Conservation (phyloP, 441 rosid species). For the Arabidopsis lyrata region DNA sequence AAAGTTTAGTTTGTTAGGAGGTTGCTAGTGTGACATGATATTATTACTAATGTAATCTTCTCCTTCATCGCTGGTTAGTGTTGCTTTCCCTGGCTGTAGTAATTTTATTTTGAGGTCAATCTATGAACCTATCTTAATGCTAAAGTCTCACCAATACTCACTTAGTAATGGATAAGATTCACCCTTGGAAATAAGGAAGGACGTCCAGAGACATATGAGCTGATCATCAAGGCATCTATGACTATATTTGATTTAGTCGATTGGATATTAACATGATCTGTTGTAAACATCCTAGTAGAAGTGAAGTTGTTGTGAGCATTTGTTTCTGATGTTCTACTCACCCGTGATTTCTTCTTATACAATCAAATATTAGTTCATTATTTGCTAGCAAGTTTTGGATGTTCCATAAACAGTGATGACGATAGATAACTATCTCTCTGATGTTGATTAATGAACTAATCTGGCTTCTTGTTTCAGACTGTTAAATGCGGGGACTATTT, state of each 20-base stretch:
- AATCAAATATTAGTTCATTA: neutral
- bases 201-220: neutral
- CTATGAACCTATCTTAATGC: neutral
- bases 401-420: neutral
- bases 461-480: constrained; percentile 50
- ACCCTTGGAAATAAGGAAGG: neutral
- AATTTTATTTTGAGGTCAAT: neutral
- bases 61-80: neutral
- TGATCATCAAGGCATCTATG: constrained; percentile 6
- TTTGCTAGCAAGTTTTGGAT: neutral
- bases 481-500: constrained; percentile 88
- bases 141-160: constrained; percentile 17
- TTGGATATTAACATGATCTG: neutral
- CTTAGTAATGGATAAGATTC: neutral
- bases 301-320: constrained; percentile 18
- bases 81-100: neutral
- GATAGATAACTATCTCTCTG: neutral
- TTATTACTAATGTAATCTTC: neutral
- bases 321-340: constrained; percentile 18
- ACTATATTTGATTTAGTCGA: neutral
- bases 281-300: constrained; percentile 9
- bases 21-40: neutral
- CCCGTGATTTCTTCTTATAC: neutral
- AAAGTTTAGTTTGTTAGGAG: neutral
- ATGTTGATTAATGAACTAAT: constrained; percentile 22